Base-by-base conservation (phyloP, 768 basidiomycete species). In the Candolleomyces aberdarensis region DNA sequence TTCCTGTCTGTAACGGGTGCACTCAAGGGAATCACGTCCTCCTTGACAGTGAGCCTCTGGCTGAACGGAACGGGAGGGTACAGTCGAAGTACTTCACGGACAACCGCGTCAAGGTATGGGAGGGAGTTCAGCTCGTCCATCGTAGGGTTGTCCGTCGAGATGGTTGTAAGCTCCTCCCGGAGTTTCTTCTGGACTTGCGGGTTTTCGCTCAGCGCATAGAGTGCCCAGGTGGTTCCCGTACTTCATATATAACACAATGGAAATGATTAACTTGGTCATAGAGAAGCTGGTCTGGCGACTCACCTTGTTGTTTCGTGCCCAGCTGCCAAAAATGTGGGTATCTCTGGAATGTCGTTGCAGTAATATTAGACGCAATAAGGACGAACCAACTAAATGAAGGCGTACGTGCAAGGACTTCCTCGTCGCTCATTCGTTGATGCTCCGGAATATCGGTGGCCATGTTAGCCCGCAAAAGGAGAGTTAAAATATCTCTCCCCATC, bases 61-160 rank as follows among this genome's bases (percentile, higher is more conserved):
- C 78, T 78, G 36, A 36, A 36, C 19, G 65, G 63, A 1, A 88
- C 77, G 0, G 85, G 85, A 0, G 84, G 59, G 61, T 88, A 75
- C 0, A 85, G 44, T 1, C 88, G 80, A 59, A 89, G 67, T 0
- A 79, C 81, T 69, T 89, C 88, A 6, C 81, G 79, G 2, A 87
- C 76, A 15, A 88, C 80, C 14, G 73, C 72, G 63, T 91, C 89
- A 20, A 92, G 83, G 66, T 88, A 90, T 0, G 85, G 80, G 5
- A 93, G 76, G 5, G 78, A 73, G 59, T 83, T 80, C 2, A 92
- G 76, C 20, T 86, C 80, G 48, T 91, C 88, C 84, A 90, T 88
- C 1, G 80, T 78, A 3, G 88, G 88, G 0, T 71, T 81, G 6
- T 87, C 82, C 0, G 82, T 84, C 0, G 77, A 68, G 4, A 85